Conservation (phyloP, 2,329 filamentous ascomycete species). For the Myrmaecium sp. region DNA sequence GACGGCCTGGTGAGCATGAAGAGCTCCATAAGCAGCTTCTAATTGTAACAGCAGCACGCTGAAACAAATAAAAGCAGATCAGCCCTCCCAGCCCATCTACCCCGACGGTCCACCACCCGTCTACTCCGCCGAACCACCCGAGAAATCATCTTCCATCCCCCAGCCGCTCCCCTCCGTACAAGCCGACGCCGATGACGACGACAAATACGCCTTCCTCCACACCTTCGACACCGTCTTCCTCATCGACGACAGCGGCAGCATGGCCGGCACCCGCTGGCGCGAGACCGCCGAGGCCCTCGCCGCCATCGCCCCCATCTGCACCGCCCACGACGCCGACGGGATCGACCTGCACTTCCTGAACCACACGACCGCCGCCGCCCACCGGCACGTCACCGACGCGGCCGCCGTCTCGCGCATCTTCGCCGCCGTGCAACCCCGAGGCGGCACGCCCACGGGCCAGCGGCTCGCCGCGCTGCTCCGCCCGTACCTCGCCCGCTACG, state of each 20-base stretch:
- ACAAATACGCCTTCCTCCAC: slow-evolving; percentile 58
- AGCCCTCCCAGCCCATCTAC: too few species aligned
- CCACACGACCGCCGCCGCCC: slow-evolving; percentile 39
- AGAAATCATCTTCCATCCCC: too few species aligned
- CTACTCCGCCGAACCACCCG: slow-evolving; percentile 18
- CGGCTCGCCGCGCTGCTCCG: slow-evolving; percentile 55
- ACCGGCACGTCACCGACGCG: slow-evolving; percentile 45
- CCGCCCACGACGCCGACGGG: slow-evolving; percentile 61
- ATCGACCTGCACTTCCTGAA: slow-evolving; percentile 91
- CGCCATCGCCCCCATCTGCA: slow-evolving; percentile 68
- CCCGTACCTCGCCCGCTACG: slow-evolving; percentile 48
- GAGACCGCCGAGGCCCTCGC: slow-evolving; percentile 56
- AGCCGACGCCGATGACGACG: slow-evolving; percentile 30
- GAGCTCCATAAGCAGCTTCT: too few species aligned
- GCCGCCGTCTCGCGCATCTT: slow-evolving; percentile 53
- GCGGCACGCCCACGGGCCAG: slow-evolving; percentile 57
- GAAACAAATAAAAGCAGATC: too few species aligned
- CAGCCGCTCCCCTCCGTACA: slow-evolving; percentile 3
- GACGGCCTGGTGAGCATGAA: slow-evolving; percentile 20
- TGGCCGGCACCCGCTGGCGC: slow-evolving; percentile 60
- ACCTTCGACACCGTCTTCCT: slow-evolving; percentile 79
- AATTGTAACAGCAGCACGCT: too few species aligned
- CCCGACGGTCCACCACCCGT: slow-evolving; percentile 24
- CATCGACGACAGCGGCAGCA: slow-evolving; percentile 83
- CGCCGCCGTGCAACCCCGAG: slow-evolving; percentile 42